phyloP scores from a whole-genome alignment of 2,329 filamentous ascomycete genomes.

The Cryphonectria carpinicola region DNA sequence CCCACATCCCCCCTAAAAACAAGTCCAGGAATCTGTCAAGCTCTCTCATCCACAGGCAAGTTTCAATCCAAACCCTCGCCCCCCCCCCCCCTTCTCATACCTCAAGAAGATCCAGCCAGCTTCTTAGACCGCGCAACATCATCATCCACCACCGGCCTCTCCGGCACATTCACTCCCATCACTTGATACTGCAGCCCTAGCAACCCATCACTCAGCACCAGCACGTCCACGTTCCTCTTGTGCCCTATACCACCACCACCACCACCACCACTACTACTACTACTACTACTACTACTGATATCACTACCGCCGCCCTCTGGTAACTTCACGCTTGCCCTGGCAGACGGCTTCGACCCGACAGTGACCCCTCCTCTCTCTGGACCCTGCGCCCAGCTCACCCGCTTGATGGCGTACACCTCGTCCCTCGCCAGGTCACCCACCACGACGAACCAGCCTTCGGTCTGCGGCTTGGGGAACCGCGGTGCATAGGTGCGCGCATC shows the following conservation, averaged over 20 bases:
- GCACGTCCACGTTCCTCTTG: constrained; percentile 69
- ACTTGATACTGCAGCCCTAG: constrained; percentile 68
- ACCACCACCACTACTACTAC: constrained; percentile 11
- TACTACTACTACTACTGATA: background rate
- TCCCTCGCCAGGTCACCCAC: constrained; percentile 69
- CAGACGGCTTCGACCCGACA: constrained; percentile 52
- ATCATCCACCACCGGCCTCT: constrained; percentile 52
- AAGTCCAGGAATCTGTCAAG: background rate
- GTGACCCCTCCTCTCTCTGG: constrained; percentile 35
- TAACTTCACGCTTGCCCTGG: constrained; percentile 63
- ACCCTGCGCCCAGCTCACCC: constrained; percentile 69
- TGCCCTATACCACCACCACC: constrained; percentile 31
- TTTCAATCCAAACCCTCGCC: background rate
- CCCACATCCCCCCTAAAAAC: no score
- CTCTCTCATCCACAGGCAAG: background rate
- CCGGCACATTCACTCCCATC: constrained; percentile 56
- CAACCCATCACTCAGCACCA: constrained; percentile 86
- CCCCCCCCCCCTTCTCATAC: no score
- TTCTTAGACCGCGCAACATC: constrained; percentile 51
- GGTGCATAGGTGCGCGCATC: constrained; percentile 84
- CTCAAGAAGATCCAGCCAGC: constrained; percentile 24
- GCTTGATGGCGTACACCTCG: constrained; percentile 84
- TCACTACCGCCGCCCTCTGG: constrained; percentile 47
- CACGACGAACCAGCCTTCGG: constrained; percentile 88
- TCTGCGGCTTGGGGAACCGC: constrained; percentile 90